Conservation (phyloP, 441 rosid genomes). For the Gossypium lobatum region DNA sequence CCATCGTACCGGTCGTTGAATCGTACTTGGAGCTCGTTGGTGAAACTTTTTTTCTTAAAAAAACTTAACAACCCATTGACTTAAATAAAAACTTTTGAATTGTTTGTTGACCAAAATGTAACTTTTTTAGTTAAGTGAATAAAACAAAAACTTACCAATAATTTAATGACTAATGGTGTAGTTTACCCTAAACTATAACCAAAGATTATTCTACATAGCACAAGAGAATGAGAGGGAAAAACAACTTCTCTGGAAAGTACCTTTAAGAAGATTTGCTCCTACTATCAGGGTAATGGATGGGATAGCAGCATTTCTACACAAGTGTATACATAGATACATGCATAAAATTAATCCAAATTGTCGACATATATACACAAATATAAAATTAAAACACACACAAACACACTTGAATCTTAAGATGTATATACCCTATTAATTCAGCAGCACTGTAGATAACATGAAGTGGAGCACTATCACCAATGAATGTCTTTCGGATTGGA, state of each 20-base stretch:
- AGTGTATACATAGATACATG: background rate
- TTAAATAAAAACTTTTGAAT: too few species aligned
- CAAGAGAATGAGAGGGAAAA: background rate
- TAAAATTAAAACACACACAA: background rate
- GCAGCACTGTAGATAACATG: conserved; percentile 21
- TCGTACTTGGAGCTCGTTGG: too few species aligned
- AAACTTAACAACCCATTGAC: too few species aligned
- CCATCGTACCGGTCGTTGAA: too few species aligned
- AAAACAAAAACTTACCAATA: too few species aligned
- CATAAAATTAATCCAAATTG: background rate
- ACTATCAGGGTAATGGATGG: conserved; percentile 66
- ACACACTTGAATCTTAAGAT: background rate
- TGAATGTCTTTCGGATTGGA: conserved; percentile 22
- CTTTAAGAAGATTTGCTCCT: conserved; percentile 75
- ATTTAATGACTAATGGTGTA: too few species aligned
- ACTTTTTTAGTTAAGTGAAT: too few species aligned
- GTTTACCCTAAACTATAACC: too few species aligned
- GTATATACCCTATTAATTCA: conserved; percentile 22
- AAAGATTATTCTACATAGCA: background rate
- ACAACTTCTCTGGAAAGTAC: conserved; percentile 18
- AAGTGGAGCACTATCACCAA: conserved; percentile 28
- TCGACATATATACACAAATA: background rate
- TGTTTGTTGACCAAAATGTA: too few species aligned
- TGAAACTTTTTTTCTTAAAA: too few species aligned
- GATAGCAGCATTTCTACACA: conserved; percentile 56